These are phyloP conservation scores for Epithele typhae DNA, from an alignment of 768 basidiomycete genomes.

Conservation along the genomic window DNA sequence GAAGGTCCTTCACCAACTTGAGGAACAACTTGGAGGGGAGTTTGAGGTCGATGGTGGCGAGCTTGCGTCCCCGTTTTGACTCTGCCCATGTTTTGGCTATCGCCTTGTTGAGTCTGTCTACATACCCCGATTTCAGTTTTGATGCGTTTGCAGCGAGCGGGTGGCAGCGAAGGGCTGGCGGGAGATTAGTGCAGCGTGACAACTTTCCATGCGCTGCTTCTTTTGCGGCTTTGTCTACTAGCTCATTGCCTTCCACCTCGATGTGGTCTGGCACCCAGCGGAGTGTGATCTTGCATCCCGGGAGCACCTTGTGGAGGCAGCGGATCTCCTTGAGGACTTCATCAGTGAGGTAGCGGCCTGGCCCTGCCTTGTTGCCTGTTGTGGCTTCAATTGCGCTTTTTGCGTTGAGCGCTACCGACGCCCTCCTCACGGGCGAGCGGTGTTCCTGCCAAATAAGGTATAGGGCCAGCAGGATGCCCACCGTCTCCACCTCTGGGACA, in stretches of 20 bases:
- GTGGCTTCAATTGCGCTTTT: not conserved
- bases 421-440: not conserved
- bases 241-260: constrained; percentile 19
- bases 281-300: constrained; percentile 5
- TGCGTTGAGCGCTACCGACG: not conserved
- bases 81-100: not conserved
- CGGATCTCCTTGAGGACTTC: not conserved
- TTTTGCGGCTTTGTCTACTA: constrained; percentile 18
- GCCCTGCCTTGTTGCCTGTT: not conserved
- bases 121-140: not conserved
- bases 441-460: constrained; percentile 14
- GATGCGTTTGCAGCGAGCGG: not conserved
- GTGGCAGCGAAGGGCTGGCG: not conserved
- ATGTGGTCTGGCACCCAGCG: constrained; percentile 21
- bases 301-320: no score
- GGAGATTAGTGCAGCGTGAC: not conserved
- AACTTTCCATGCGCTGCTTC: constrained; percentile 10
- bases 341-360: constrained; percentile 13
- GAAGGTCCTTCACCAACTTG: not conserved
- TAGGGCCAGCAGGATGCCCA: constrained; percentile 24
- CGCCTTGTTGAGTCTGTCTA: not conserved
- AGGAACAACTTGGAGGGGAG: not conserved
- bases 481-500: constrained; percentile 25
- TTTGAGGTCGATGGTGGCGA: not conserved
- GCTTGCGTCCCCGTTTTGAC: not conserved